Evolutionary conservation across 371 early-diverging fungal genomes (phyloP).

Genomic region (Lichtheimia ornata): DNA sequence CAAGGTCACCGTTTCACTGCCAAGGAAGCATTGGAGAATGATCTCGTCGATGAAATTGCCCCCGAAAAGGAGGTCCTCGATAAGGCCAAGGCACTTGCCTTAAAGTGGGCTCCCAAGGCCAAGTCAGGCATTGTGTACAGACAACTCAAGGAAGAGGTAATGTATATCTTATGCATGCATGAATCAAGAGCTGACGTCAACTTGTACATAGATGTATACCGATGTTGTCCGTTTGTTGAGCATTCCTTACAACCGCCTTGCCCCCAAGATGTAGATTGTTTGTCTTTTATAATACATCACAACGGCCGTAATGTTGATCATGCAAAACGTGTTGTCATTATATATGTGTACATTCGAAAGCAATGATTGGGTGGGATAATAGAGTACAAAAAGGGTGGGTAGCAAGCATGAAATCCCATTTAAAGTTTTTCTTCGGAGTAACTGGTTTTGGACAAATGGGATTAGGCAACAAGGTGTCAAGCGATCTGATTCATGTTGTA

Average conservation of each 20-base stretch:
- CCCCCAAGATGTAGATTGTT: slow-evolving; percentile 29
- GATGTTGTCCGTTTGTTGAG: slow-evolving; percentile 15
- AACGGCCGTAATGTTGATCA: no score
- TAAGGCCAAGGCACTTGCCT: slow-evolving; percentile 60
- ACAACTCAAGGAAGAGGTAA: slow-evolving; percentile 53
- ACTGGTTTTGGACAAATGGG: no score
- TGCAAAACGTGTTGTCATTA: no score
- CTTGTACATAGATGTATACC: slow-evolving; percentile 11
- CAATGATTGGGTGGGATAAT: no score
- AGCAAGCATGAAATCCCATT: no score
- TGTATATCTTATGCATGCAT: neutral
- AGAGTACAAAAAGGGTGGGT: no score
- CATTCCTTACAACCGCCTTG: slow-evolving; percentile 25
- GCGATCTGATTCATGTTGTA: no score
- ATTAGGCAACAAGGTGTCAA: no score
- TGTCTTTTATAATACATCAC: no score
- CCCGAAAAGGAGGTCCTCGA: slow-evolving; percentile 48
- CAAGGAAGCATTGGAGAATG: slow-evolving; percentile 59
- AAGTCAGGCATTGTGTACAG: slow-evolving; percentile 46
- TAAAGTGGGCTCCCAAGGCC: slow-evolving; percentile 59
- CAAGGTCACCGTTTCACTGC: slow-evolving; percentile 69
- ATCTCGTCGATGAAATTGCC: slow-evolving; percentile 64
- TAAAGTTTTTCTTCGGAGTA: no score
- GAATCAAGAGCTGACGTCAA: neutral
- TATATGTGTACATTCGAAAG: no score